Base-by-base conservation (phyloP, 140 eudicot genomes). In the Anethum foeniculum region DNA sequence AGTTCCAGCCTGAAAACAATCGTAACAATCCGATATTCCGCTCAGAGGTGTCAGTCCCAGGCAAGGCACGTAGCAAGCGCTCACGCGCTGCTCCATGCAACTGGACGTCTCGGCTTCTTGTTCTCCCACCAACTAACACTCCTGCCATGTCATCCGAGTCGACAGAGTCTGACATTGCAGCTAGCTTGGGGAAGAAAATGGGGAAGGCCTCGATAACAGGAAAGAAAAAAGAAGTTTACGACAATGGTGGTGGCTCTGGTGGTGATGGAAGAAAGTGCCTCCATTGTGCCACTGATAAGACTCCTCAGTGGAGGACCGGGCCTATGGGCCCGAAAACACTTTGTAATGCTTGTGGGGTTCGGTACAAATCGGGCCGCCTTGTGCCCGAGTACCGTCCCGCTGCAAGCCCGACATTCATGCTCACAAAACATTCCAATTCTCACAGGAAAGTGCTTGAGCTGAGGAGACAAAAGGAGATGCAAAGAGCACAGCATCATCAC, bases 311-410 rank as follows among this genome's bases (percentile, higher is more conserved):
- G 91, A 65, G 91, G 46, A 69, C 89, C 1, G 91, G 91, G 8
- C 91, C 91, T 19, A 56, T 86, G 87, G 91, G 91, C 14, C 91
- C 91, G 3, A 88, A 86, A 38, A 88, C 89, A 2, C 76, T 88
- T 5, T 87, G 90, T 30, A 87, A 87, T 18, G 90, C 90, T 23
- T 87, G 90, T 58, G 90, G 90, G 34, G 90, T 87, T 14, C 75
- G 90, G 27, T 87, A 71, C 68, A 87, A 87, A 21, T 87, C 91
- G 54, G 91, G 91, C 76, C 86, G 91, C 48, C 85, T 88, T 19
- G 91, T 88, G 75, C 91, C 91, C 11, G 91, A 88, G 56, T 88
- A 88, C 81, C 80, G 91, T 80, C 91, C 91, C 27, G 91, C 91
- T 58, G 78, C 86, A 13, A 88, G 91, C 80, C 91, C 91, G 28